Conservation (phyloP, 768 basidiomycete genomes). For the Mycena indigotica region DNA sequence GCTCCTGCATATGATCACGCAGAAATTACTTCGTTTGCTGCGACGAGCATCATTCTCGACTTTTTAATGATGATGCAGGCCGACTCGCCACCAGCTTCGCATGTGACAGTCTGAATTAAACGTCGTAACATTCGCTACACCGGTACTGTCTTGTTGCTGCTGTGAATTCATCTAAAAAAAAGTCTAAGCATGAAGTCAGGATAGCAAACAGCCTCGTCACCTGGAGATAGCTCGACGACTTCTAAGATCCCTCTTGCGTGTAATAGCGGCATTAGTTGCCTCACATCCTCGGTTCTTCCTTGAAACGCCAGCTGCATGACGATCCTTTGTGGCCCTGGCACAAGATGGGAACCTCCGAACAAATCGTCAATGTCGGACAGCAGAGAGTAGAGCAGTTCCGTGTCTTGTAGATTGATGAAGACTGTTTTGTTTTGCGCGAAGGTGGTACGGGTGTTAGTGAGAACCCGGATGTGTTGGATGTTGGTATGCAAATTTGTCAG, state of each 20-base stretch:
- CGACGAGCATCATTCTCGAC: constrained; percentile 48
- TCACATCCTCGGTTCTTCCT: not conserved
- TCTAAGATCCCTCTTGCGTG: not conserved
- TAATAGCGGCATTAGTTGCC: not conserved
- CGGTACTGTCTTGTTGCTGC: not conserved
- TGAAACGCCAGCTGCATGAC: not conserved
- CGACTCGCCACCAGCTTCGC: constrained; percentile 25
- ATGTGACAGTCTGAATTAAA: constrained; percentile 6
- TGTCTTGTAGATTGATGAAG: not conserved
- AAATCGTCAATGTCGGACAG: not conserved
- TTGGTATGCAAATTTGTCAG: not conserved
- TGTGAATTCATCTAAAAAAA: not conserved
- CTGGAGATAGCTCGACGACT: not conserved
- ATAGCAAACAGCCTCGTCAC: not conserved
- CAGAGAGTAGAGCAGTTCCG: not conserved
- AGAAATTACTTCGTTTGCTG: constrained; percentile 44
- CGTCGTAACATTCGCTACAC: not conserved
- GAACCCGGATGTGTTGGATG: not conserved
- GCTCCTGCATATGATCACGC: constrained; percentile 56
- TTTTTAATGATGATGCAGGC: constrained; percentile 43
- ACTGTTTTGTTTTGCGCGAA: not conserved
- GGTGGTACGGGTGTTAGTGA: not conserved
- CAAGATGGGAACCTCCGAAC: not conserved
- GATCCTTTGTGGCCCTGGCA: not conserved
- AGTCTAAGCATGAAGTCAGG: not conserved